Evolutionary conservation across 139 green algal species (phyloP), one percentile per base, ranked within the genome.

Genomic region (Spirogloea muscicola): DNA sequence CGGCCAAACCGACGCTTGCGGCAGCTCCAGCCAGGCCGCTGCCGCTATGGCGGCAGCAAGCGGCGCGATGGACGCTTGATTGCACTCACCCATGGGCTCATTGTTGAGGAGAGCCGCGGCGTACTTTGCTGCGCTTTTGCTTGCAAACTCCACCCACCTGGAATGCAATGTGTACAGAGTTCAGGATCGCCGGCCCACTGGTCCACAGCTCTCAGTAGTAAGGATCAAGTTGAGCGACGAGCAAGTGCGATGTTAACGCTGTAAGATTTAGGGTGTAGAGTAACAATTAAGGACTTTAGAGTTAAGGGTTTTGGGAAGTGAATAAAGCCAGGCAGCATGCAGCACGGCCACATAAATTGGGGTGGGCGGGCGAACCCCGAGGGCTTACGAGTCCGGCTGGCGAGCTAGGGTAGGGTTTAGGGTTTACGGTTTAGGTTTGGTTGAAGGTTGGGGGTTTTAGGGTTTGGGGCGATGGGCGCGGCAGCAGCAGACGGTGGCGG

Each of bases 111-210:
- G 48, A 3, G 59, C 40, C 2, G 89, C 85, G 3, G 89, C 82
- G 3, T 70, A 59, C 85, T 96, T 96, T n/a, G 93, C 93, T 0
- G 90, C 79, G 9, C 67, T 60, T 72, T 97, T 97, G 78, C 96
- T 89, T 34, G 88, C 82, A 84, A 98, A 98, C 85, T 98, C 93
- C 49, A 97, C 87, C 93, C 93, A 98, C 2, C 74, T 82, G 74
- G 39, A 74, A 67, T 27, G 43, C 43, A 25, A 13, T 13, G 10
- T 10, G 10, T 51, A 13, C 43, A 25, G 43, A 25, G 43, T 10
- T 13, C 43, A 13, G 43, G 43, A 10, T 13, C 43, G 43, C 43
- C 43, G 10, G 43, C 43, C 43, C 43, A 13, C 43, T 13, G 10
- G 43, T 13, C 43, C 43, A 13, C 43, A 25, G 43, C 43, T 51